Base-by-base conservation (phyloP, 2,329 filamentous ascomycete species). In the Septoria linicola region DNA sequence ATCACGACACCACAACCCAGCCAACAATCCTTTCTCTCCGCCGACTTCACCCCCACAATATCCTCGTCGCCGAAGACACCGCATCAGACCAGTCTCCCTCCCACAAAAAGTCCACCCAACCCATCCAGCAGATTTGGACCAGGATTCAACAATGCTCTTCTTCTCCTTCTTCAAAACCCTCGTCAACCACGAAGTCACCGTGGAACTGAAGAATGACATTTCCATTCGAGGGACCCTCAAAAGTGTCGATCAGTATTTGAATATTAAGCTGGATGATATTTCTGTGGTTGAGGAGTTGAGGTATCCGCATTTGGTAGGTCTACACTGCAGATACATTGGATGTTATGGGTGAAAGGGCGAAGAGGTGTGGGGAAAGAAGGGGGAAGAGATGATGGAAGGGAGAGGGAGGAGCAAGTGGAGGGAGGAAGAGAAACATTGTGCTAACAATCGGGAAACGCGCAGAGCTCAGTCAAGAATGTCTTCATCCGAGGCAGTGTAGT, bases 201-300 rank as follows among this genome's bases (percentile, higher is more conserved):
- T 99, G 69, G 93, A 99, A 78, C 88, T 99, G 71, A 99, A 99
- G 76, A 99, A 99, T 72, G 93, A 99, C 75, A 95, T 99, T 64
- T 90, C 91, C 69, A 95, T 99, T 71, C 88, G 89, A 65, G 93
- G 93, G 61, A 95, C 86, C 30, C 80, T 99, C 61, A 99, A 97
- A 79, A 95, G 88, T 68, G 92, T 99, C 61, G 93, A 99, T 71
- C 93, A 97, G 76, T 99, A 95, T 74, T 83, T 99, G 68, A 99
- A 99, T 76, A 96, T 99, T 76, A 97, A 97, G 78, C 83, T 99
- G 43, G 93, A 99, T 68, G 89, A 96, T 67, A 95, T 97, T 55
- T 81, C 85, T 58, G 92, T 97, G 25, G 81, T 96, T 20, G 91
- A 99, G 61, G 89, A 97, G 74, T 76, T 93, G 67, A 90, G 91